Base-by-base conservation (phyloP, 2,329 filamentous ascomycete genomes). In the Phaeoacremonium minimum region DNA sequence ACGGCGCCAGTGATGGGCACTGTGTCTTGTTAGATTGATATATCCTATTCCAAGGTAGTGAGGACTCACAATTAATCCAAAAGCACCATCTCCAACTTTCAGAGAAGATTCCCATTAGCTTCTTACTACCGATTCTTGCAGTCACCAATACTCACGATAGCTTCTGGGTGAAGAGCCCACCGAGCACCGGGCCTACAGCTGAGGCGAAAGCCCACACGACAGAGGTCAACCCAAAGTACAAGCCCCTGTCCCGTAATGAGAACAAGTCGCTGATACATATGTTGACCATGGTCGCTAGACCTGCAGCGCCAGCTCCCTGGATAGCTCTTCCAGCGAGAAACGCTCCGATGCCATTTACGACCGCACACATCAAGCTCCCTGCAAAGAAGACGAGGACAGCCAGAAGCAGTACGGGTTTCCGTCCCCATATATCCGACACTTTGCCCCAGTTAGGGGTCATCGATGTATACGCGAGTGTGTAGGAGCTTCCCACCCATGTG, bases 401-500 rank as follows among this genome's bases (percentile, higher is more conserved):
- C 11, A 55, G 47, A 29, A 78, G 61, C 32, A 79, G 56, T 18
- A 76, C 58, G 5, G 70, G 71, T 49, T 77, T 78, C 32, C 75
- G 70, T 16, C 75, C 74, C 57, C 72, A 79, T 37, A 80, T 73
- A 44, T 79, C 75, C 29, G 70, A 71, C 32, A 78, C 51, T 48
- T 76, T 75, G 38, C 81, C 83, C 85, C 84, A 90, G 33, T 83
- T 77, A 1, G 84, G 83, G 0, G 77, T 76, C 2, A 75, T 73
- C 56, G 69, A 75, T 2, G 83, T 80, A 52, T 80, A 83, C 37
- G 80, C 83, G 9, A 90, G 74, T 6, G 88, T 67, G 51, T 85
- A 91, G 4, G 84, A 78, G 26, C 75, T 79, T 12, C 85, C 85
- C 43, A 91, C 81, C 87, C 85, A 90, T 35, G 81, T 75, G 59